These are phyloP conservation scores for Dendrobium huoshanense DNA, from an alignment of 106 monocot species.

Conservation along the genomic window DNA sequence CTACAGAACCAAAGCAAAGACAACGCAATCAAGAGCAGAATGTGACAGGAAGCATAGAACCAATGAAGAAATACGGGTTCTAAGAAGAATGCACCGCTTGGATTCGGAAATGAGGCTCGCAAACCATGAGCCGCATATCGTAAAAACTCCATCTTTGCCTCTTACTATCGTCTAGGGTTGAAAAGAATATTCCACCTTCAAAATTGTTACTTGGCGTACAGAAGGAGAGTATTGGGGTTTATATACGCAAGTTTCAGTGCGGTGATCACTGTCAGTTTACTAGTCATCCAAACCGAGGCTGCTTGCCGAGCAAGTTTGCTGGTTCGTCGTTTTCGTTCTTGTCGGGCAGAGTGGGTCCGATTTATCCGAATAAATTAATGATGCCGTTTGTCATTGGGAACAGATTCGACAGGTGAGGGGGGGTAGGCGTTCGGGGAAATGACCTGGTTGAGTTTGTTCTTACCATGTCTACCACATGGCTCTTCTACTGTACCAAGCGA, in stretches of 20 bases:
- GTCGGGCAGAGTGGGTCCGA: not conserved
- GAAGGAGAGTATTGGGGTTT: not conserved
- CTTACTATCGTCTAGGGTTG: not conserved
- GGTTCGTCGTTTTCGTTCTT: not conserved
- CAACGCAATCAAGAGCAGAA: slow-evolving; percentile 32
- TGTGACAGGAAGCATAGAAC: slow-evolving; percentile 47
- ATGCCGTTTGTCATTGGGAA: too few species aligned
- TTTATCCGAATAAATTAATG: too few species aligned
- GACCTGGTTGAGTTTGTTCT: too few species aligned
- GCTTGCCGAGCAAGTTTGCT: not conserved
- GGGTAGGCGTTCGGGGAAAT: too few species aligned
- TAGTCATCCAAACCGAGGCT: not conserved
- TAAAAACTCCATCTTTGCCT: slow-evolving; percentile 2
- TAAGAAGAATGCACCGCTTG: slow-evolving; percentile 15
- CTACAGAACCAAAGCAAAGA: slow-evolving; percentile 29
- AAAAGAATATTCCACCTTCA: not conserved
- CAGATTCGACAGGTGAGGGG: too few species aligned
- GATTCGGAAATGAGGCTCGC: not conserved
- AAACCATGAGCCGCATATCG: not conserved
- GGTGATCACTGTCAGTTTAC: not conserved
- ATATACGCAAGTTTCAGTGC: not conserved
- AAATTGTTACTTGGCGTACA: not conserved
- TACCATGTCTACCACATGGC: too few species aligned
- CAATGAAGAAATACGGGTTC: slow-evolving; percentile 32
- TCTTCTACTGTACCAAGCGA: too few species aligned